Base-by-base conservation (phyloP, 345 rosid genomes). In the Melaleuca quinquenervia region DNA sequence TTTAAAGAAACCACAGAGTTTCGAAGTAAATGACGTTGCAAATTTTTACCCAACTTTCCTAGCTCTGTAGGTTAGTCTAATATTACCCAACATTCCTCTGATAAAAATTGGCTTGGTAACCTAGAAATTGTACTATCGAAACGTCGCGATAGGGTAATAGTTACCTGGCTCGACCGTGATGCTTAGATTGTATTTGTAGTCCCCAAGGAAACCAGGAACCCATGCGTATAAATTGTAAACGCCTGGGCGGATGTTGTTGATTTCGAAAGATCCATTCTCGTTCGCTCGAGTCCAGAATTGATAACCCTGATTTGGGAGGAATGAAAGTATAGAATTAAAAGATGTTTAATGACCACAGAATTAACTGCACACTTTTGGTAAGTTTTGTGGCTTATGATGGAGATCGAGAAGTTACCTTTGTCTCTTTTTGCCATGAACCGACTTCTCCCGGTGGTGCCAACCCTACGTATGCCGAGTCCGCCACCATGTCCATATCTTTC, bases 391-490 rank as follows among this genome's bases (percentile, higher is more conserved):
- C 78, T 18, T 5, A 24, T 78, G 22, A 74, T 45, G 7, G 36
- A 50, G 83, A 8, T 58, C 6, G 51, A n/a, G 14, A 74, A 52
- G 15, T n/a, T 41, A 85, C 92, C 91, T 90, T 86, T 24, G 90
- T 16, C 3, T 92, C 87, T 0, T 24, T 88, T 88, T 92, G 92
- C 93, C 93, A 92, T 11, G 92, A 90, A 54, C 92, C 93, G 36
- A 45, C 90, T 3, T 84, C 86, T 22, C 93, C 93, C 27, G 89
- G 91, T 6, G 84, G 83, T 36, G n/a, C n/a, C n/a, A n/a, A n/a
- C n/a, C n/a, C n/a, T n/a, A n/a, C n/a, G n/a, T n/a, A n/a, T n/a
- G n/a, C n/a, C n/a, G n/a, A n/a, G n/a, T n/a, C n/a, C n/a, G n/a
- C n/a, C n/a, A n/a, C n/a, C n/a, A n/a, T n/a, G n/a, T n/a, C n/a